These are phyloP conservation scores for Monosporozyma aquatica DNA, from an alignment of 805 yeast genomes.

Conservation along the genomic window DNA sequence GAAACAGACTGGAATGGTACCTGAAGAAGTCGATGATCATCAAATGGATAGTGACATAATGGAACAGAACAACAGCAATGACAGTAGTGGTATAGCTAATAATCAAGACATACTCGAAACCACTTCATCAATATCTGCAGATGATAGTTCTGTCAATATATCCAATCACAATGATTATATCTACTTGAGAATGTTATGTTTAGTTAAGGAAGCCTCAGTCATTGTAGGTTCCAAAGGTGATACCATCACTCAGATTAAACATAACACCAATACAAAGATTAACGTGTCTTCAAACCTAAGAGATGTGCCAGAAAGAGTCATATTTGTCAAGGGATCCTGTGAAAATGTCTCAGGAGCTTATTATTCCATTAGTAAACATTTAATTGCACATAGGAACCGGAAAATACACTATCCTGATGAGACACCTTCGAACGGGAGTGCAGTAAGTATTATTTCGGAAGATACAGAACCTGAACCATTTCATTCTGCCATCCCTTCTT, in stretches of 20 bases:
- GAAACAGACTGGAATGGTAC: conserved; percentile 34
- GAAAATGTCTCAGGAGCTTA: conserved; percentile 76
- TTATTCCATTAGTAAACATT: conserved; percentile 60
- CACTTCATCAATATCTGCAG: conserved; percentile 4
- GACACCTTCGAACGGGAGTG: background rate
- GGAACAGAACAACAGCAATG: background rate
- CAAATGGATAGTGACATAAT: background rate
- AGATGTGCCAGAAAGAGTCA: conserved; percentile 65
- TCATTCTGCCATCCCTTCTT: too few species aligned
- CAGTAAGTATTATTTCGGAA: background rate
- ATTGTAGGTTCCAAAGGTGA: conserved; percentile 81
- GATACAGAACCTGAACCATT: background rate
- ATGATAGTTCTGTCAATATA: conserved; percentile 1
- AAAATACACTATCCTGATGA: background rate
- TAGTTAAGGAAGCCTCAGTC: conserved; percentile 64
- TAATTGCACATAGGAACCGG: conserved; percentile 18
- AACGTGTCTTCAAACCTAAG: conserved; percentile 65
- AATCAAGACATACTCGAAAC: conserved; percentile 7
- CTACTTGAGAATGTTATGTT: conserved; percentile 64
- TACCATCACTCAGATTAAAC: conserved; percentile 54
- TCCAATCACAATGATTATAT: conserved; percentile 36
- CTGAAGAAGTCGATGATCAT: conserved; percentile 2
- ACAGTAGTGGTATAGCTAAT: background rate
- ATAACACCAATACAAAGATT: conserved; percentile 52
- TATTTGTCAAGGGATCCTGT: conserved; percentile 63